phyloP scores from a whole-genome alignment of 179 eudicot genomes.

The Vitellaria paradoxa region DNA sequence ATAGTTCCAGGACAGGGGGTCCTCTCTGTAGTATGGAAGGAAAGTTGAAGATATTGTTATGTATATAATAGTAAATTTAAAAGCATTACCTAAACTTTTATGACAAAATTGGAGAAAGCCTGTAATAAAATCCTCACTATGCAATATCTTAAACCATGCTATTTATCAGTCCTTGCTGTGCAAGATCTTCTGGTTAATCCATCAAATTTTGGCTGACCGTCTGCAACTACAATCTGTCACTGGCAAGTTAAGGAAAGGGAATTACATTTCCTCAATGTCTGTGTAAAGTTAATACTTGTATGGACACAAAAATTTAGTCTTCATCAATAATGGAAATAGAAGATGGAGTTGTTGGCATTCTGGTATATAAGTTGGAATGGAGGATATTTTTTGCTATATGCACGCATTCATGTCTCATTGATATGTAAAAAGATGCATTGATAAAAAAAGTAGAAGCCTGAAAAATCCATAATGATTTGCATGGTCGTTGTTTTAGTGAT shows the following conservation, averaged over 20 bases:
- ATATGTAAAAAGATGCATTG: background rate
- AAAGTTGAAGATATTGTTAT: too few species aligned
- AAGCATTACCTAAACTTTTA: too few species aligned
- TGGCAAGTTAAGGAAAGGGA: background rate
- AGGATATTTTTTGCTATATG: background rate
- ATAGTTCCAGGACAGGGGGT: too few species aligned
- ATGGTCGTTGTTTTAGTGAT: background rate
- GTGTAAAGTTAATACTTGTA: background rate
- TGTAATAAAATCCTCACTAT: too few species aligned
- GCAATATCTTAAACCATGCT: background rate
- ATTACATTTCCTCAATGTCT: background rate
- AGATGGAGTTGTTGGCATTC: background rate
- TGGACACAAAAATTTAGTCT: background rate
- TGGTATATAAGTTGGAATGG: background rate
- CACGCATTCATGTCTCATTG: background rate
- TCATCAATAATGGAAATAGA: constrained; percentile 2
- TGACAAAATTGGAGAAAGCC: too few species aligned
- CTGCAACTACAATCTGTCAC: background rate
- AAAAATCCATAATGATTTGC: background rate
- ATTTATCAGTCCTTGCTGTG: background rate
- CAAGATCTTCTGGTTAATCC: background rate
- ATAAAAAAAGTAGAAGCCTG: background rate
- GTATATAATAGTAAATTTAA: too few species aligned
- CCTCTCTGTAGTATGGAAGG: too few species aligned
- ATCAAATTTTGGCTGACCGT: background rate